Conservation (phyloP, 2,329 filamentous ascomycete genomes). For the Fusarium sacchari region DNA sequence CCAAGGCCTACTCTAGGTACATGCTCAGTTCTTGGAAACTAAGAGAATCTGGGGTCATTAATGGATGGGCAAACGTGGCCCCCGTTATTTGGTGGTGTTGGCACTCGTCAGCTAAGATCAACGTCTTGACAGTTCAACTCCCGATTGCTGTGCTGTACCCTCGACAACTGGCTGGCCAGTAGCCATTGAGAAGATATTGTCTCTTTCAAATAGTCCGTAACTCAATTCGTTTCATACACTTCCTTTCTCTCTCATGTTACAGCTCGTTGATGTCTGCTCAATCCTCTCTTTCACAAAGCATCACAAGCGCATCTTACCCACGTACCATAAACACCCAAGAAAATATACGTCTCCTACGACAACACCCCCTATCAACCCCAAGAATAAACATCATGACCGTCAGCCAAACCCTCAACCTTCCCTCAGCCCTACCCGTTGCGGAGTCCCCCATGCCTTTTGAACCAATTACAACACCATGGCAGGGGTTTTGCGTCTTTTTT, state of each 20-base stretch:
- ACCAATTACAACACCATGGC: constrained; percentile 32
- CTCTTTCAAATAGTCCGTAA: not conserved
- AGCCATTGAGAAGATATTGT: not conserved
- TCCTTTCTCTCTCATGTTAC: not conserved
- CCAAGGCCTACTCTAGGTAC: not conserved
- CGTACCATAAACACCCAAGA: not conserved
- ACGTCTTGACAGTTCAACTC: not conserved
- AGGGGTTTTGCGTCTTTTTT: constrained; percentile 34
- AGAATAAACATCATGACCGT: constrained; percentile 37
- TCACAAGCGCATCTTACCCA: not conserved
- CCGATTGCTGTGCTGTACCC: not conserved
- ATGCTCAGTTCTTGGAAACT: constrained; percentile 2
- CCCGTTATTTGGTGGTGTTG: constrained; percentile 3
- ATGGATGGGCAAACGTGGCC: not conserved
- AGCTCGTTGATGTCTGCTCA: not conserved
- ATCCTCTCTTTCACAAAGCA: not conserved
- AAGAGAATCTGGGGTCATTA: constrained; percentile 21
- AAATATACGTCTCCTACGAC: constrained; percentile 21
- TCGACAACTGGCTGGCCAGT: not conserved
- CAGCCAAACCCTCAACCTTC: constrained; percentile 27
- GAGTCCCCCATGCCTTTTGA: constrained; percentile 23
- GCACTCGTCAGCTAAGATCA: not conserved
- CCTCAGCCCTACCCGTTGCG: constrained; percentile 40
- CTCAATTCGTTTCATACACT: not conserved
- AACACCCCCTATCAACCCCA: constrained; percentile 24